Conservation (phyloP, 352 stramenopile genomes). For the Blastocystis sp. region DNA sequence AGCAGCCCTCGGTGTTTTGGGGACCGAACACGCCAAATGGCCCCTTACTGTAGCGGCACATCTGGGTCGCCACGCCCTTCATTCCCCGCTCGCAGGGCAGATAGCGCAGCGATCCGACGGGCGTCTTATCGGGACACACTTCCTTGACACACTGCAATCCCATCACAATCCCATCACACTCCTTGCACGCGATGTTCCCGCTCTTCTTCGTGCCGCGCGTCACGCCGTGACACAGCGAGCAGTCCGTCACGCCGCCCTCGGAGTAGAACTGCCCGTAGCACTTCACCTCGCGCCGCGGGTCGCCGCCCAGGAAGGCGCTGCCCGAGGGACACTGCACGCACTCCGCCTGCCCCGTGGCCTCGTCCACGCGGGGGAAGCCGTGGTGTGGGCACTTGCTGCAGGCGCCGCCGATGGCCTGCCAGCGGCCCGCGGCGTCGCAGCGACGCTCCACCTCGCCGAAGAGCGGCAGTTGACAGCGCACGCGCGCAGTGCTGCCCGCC, state of each 20-base stretch:
- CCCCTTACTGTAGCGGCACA: constrained; percentile 24
- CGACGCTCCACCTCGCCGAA: neutral
- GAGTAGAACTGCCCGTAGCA: constrained; percentile 63
- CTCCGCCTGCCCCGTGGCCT: neutral
- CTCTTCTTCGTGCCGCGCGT: constrained; percentile 25
- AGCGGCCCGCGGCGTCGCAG: neutral
- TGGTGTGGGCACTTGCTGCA: neutral
- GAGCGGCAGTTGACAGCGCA: neutral
- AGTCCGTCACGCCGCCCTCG: constrained; percentile 43
- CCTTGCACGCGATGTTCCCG: constrained; percentile 60
- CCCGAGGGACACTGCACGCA: constrained; percentile 36
- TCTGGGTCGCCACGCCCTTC: constrained; percentile 20
- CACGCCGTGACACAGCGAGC: constrained; percentile 1
- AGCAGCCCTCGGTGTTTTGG: constrained; percentile 38
- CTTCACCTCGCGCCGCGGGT: constrained; percentile 5
- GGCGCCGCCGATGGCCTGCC: constrained; percentile 3
- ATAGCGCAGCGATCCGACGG: constrained; percentile 3
- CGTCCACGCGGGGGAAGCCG: neutral
- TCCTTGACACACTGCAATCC: constrained; percentile 43
- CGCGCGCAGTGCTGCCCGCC: no score
- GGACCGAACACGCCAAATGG: constrained; percentile 18
- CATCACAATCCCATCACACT: constrained; percentile 14
- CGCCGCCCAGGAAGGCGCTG: constrained; percentile 33
- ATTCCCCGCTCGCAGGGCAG: neutral
- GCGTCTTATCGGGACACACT: neutral